Evolutionary conservation across 2,329 filamentous ascomycete genomes (phyloP), one percentile per base, ranked within the genome.

Genomic region (Tolypocladium album): DNA sequence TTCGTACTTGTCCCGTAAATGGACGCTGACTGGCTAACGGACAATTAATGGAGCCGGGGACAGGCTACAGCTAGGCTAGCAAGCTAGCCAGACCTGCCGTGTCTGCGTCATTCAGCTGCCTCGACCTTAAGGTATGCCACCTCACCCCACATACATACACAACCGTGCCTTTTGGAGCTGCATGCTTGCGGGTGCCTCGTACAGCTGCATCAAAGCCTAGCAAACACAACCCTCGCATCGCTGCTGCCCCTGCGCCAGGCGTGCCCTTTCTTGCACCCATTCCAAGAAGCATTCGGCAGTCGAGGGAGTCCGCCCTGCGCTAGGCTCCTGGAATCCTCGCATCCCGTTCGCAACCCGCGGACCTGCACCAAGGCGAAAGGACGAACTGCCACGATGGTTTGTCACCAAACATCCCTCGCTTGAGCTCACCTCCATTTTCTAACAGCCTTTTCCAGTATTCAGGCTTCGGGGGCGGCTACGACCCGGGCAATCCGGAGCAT

Each of bases 401-500:
- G 50, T 55, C 50, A 22, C 50, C 31, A 38, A 55, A 31, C 8
- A 38, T 13, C 11, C 47, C 31, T 55, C 31, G 50, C 31, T 12
- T 20, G 27, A 20, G 47, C 47, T 36, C 20, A 5, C 31, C 52
- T 52, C 22, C 13, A 27, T 3, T n/a, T 3, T 52, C 58, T 64
- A 45, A 64, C 58, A 27, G 36, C 47, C 50, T 72, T 64, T 59
- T 67, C n/a, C 12, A 61, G 60, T 61, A 70, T 61, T 70, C 77
- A 39, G 73, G 73, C 60, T 75, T 71, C 62, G 75, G 74, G 61
- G 72, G 72, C 57, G 76, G 72, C 55, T 78, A 77, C 65, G 78
- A 81, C 66, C 75, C 78, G 61, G 72, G 71, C 62, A 77, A 81
- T 65, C 75, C 78, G n/a, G 74, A 76, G 38, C 73, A 78, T 61